Conservation (phyloP, 441 rosid genomes). For the Pelargonium fulgidum region DNA sequence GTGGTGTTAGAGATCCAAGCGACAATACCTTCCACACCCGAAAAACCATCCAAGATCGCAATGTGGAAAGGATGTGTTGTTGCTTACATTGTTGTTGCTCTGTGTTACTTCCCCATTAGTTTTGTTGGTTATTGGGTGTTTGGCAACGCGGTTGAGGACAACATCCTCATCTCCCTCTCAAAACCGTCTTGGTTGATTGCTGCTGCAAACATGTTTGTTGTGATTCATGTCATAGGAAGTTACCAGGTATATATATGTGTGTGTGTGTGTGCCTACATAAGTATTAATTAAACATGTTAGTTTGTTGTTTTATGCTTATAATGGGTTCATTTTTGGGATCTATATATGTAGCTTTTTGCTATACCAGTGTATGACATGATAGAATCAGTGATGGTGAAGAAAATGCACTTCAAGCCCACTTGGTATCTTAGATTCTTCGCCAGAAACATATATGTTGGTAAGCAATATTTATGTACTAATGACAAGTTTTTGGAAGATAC, state of each 20-base stretch:
- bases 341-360: constrained; percentile 35
- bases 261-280: too few species aligned
- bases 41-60: constrained; percentile 47
- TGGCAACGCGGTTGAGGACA: constrained; percentile 51
- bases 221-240: constrained; percentile 59
- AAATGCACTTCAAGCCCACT: constrained; percentile 36
- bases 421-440: constrained; percentile 34
- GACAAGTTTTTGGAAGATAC: too few species aligned
- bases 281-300: too few species aligned
- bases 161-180: constrained; percentile 42
- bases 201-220: constrained; percentile 42
- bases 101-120: constrained; percentile 57
- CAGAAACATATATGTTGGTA: constrained; percentile 43
- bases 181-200: constrained; percentile 43
- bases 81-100: constrained; percentile 44
- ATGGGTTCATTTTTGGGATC: too few species aligned
- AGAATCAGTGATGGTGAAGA: constrained; percentile 35
- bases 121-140: constrained; percentile 37
- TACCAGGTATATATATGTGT: constrained; percentile 59
- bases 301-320: too few species aligned
- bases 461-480: constrained; percentile 10
- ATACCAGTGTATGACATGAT: constrained; percentile 56
- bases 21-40: constrained; percentile 53
- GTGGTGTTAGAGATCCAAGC: constrained; percentile 65
- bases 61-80: constrained; percentile 55